Evolutionary conservation across 305 asterid genomes (phyloP), one percentile per base, ranked within the genome.

Genomic region (Fraxinus greggii): DNA sequence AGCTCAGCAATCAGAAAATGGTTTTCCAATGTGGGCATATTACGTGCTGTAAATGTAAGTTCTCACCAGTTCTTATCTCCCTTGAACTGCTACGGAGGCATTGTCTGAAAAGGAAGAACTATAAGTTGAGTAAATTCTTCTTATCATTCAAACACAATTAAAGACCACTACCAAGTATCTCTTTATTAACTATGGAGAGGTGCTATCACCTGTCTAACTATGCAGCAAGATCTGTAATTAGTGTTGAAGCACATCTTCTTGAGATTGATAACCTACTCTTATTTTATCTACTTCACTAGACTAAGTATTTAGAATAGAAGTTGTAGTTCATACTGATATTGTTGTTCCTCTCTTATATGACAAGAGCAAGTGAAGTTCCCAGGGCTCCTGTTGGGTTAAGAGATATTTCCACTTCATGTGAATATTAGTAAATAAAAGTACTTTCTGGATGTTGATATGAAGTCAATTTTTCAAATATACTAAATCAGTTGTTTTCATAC

Each of bases 1-100:
- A 90, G 86, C 97, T 96, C 70, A 90, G 89, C 75, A 92, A 89
- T 79, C 97, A 91, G 88, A 94, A 90, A 89, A 94, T 96, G 98
- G 99, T 96, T 81, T 96, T 94, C 86, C 99, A 91, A 78, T 96
- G 99, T 86, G 99, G 98, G 75, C 99, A 96, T 86, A 75, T 94
- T 81, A 95, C 92, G 15, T 96, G 98, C 87, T 96, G 97, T 88
- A 90, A 92, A 90, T 96, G 98, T 96, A 89, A 90, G 98, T 88
- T 82, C 76, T 81, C 82, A 28, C 78, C 86, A 77, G 32, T 36
- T 72, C 72, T 12, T 42, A 75, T 65, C 77, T 75, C 70, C 76
- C 63, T 56, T 76, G 81, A 38, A 42, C 56, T 67, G 40, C 78
- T 31, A 8, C 33, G 45, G 69, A 12, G 21, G 75, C 65, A 45